Evolutionary conservation across 371 early-diverging fungal species (phyloP).

Genomic region (Mortierella sp.): DNA sequence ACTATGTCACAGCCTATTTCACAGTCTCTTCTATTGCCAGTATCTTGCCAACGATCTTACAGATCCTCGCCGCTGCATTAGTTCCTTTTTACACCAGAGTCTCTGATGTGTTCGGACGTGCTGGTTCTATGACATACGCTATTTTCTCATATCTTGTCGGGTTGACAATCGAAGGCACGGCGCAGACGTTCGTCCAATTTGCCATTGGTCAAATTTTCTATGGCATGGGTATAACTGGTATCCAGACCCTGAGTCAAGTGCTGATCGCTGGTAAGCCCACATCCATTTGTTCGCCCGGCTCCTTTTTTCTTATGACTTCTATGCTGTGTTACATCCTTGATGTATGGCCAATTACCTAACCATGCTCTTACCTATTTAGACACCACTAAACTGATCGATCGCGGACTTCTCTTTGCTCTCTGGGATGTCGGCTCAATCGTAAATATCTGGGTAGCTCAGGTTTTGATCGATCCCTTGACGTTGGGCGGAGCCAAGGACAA

Average conservation of each 20-base stretch:
- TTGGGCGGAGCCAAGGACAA: constrained; percentile 1
- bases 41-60: constrained; percentile 12
- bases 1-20: background rate
- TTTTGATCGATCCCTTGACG: constrained; percentile 8
- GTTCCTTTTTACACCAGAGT: constrained; percentile 50
- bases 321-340: background rate
- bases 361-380: background rate
- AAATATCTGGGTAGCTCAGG: constrained; percentile 16
- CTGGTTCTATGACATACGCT: constrained; percentile 25
- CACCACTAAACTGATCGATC: constrained; percentile 2
- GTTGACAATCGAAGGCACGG: constrained; percentile 31
- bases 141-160: constrained; percentile 28
- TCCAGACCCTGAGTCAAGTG: constrained; percentile 12
- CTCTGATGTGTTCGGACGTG: constrained; percentile 47
- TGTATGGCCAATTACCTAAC: background rate
- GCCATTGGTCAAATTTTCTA: constrained; percentile 14
- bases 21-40: background rate
- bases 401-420: constrained; percentile 9
- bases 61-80: constrained; percentile 31
- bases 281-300: background rate
- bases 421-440: constrained; percentile 5
- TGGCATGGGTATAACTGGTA: constrained; percentile 17
- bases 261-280: constrained; percentile 9
- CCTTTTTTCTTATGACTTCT: background rate
- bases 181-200: constrained; percentile 20